A percentile compares a stretch with the other conserved stretches of the same genome.
Evolutionary conservation across 2,329 filamentous ascomycete genomes (phyloP).

Genomic region (Fusarium dimerum): DNA sequence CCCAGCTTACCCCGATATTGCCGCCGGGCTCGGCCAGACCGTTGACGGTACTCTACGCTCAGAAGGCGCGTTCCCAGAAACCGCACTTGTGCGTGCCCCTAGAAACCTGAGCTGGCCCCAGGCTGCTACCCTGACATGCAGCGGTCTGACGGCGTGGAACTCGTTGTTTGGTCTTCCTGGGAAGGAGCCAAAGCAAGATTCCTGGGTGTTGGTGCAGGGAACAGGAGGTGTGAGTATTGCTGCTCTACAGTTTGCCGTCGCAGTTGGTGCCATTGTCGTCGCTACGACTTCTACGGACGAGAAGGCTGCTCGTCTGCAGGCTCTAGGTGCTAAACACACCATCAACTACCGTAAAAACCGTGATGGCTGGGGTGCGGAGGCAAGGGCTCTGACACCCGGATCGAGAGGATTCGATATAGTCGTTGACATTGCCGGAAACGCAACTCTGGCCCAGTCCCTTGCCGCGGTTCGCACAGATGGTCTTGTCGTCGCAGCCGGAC

Average conservation of each 20-base stretch:
- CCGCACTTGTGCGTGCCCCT: constrained; percentile 55
- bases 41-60: constrained; percentile 60
- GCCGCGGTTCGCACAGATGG: constrained; percentile 46
- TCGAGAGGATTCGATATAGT: constrained; percentile 61
- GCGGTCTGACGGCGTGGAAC: constrained; percentile 54
- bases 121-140: constrained; percentile 50
- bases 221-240: constrained; percentile 42
- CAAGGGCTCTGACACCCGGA: constrained; percentile 47
- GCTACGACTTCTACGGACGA: constrained; percentile 58
- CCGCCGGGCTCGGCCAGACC: constrained; percentile 56
- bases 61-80: constrained; percentile 59
- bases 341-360: constrained; percentile 62
- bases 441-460: constrained; percentile 59
- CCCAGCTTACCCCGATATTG: constrained; percentile 27
- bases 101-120: constrained; percentile 37
- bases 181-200: constrained; percentile 38
- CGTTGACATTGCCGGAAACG: constrained; percentile 65
- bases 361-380: constrained; percentile 59
- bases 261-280: constrained; percentile 55
- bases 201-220: constrained; percentile 40
- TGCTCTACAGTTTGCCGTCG: constrained; percentile 44
- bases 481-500: constrained; percentile 34
- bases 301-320: constrained; percentile 53
- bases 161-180: constrained; percentile 48
- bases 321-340: constrained; percentile 57